phyloP scores from a whole-genome alignment of 1,284 basidiomycete species.

The Marasmius fiardii region DNA sequence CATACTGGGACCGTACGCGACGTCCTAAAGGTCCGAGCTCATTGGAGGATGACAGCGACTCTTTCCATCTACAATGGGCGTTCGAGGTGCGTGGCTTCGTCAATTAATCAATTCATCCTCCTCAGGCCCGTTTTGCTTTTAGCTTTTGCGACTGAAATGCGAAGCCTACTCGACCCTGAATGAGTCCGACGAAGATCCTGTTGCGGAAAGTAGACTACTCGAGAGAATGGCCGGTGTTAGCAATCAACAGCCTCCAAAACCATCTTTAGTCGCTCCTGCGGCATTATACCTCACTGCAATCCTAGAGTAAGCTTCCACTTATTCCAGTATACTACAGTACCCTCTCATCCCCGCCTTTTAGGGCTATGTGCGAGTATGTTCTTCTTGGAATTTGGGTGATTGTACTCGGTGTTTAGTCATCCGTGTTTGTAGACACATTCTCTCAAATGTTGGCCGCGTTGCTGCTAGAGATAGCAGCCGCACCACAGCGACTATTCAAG shows the following conservation, averaged over 20 bases:
- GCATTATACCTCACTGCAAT: constrained; percentile 90
- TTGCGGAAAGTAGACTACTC: constrained; percentile 57
- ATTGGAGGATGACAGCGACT: constrained; percentile 44
- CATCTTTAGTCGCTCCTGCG: constrained; percentile 71
- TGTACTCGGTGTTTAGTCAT: constrained; percentile 8
- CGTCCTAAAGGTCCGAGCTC: constrained; percentile 30
- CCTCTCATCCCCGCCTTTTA: constrained; percentile 30
- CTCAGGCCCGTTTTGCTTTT: constrained; percentile 9
- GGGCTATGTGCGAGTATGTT: constrained; percentile 82
- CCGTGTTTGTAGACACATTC: constrained; percentile 62
- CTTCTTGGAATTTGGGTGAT: background rate
- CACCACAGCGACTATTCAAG: constrained; percentile 69
- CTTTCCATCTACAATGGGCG: constrained; percentile 67
- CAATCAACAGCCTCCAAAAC: constrained; percentile 41
- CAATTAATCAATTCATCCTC: constrained; percentile 7
- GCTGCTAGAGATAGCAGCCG: constrained; percentile 82
- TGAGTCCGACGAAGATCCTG: constrained; percentile 73
- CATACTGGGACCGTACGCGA: constrained; percentile 75
- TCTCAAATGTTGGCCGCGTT: constrained; percentile 80
- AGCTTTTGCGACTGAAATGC: constrained; percentile 80
- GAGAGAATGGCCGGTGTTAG: constrained; percentile 50
- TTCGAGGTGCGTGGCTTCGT: constrained; percentile 57
- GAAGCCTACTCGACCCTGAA: constrained; percentile 83
- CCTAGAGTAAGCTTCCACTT: constrained; percentile 69
- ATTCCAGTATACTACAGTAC: constrained; percentile 14